phyloP scores from a whole-genome alignment of 129 eudicot species.

The Scalesia atractyloides region DNA sequence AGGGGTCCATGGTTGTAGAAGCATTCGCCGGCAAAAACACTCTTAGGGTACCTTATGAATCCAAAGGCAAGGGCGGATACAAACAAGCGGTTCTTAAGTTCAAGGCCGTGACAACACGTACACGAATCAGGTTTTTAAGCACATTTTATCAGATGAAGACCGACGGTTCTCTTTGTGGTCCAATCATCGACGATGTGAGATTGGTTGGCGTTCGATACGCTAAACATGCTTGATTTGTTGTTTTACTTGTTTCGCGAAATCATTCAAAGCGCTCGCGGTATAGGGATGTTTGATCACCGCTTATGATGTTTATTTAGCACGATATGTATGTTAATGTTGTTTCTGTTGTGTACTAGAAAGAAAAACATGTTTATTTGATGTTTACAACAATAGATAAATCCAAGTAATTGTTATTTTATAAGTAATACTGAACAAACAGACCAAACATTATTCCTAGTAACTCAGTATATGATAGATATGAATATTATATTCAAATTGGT shows the following conservation, averaged over 20 bases:
- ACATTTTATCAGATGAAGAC: slow-evolving; percentile 71
- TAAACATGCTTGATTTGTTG: slow-evolving; percentile 38
- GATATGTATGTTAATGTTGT: slow-evolving; percentile 38
- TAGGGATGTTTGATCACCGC: slow-evolving; percentile 22
- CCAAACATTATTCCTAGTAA: no score
- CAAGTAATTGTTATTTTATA: background rate
- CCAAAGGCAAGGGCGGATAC: slow-evolving; percentile 55
- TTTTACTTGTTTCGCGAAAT: slow-evolving; percentile 17
- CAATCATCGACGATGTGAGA: slow-evolving; percentile 74
- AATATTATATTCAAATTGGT: no score
- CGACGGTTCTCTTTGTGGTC: slow-evolving; percentile 86
- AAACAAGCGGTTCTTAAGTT: slow-evolving; percentile 55
- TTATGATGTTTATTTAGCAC: slow-evolving; percentile 40
- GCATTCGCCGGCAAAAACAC: slow-evolving; percentile 64
- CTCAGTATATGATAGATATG: no score
- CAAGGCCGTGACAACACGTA: slow-evolving; percentile 45
- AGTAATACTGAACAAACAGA: background rate
- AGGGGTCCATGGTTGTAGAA: slow-evolving; percentile 76
- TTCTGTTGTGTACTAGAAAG: slow-evolving; percentile 36
- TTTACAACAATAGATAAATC: background rate
- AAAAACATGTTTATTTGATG: background rate
- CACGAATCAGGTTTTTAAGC: slow-evolving; percentile 66
- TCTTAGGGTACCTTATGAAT: slow-evolving; percentile 52
- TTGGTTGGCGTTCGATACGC: slow-evolving; percentile 53
- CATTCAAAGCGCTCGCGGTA: slow-evolving; percentile 10